phyloP scores from a whole-genome alignment of 2,329 filamentous ascomycete genomes.

The Ophiobolus disseminans region DNA sequence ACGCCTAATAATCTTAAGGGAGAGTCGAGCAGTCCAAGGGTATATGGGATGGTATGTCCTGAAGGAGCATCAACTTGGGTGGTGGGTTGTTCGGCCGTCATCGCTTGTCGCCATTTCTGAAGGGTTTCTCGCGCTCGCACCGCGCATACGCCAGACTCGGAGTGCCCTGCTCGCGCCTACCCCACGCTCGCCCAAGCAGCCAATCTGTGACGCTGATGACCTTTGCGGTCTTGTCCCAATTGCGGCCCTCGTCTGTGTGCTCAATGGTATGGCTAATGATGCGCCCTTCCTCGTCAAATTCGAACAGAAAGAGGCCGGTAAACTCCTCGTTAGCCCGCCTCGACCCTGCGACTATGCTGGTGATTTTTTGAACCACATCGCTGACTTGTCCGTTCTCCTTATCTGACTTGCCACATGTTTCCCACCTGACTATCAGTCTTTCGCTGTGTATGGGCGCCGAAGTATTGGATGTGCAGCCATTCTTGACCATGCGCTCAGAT shows the following conservation, averaged over 20 bases:
- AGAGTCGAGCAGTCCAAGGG: not conserved
- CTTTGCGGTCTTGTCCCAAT: slow-evolving; percentile 83
- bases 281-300: slow-evolving; percentile 87
- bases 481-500: slow-evolving; percentile 81
- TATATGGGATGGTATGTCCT: not conserved
- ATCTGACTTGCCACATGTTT: slow-evolving; percentile 66
- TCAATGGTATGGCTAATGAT: slow-evolving; percentile 92
- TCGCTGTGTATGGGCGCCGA: slow-evolving; percentile 63
- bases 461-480: slow-evolving; percentile 52
- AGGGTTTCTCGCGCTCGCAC: slow-evolving; percentile 20
- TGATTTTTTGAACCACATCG: slow-evolving; percentile 63
- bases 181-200: slow-evolving; percentile 80
- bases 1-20: not conserved
- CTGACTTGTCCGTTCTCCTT: slow-evolving; percentile 53
- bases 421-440: slow-evolving; percentile 91
- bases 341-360: slow-evolving; percentile 62
- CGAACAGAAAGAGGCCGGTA: slow-evolving; percentile 90
- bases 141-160: slow-evolving; percentile 52
- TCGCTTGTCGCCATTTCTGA: slow-evolving; percentile 2
- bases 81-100: too few relatives aligned
- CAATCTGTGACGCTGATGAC: slow-evolving; percentile 94
- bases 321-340: slow-evolving; percentile 68
- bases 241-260: slow-evolving; percentile 81
- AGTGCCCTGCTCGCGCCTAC: slow-evolving; percentile 53
- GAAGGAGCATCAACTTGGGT: too few relatives aligned